Conservation (phyloP, 1,139 yeast genomes). For the Meyerozyma athensensis region DNA sequence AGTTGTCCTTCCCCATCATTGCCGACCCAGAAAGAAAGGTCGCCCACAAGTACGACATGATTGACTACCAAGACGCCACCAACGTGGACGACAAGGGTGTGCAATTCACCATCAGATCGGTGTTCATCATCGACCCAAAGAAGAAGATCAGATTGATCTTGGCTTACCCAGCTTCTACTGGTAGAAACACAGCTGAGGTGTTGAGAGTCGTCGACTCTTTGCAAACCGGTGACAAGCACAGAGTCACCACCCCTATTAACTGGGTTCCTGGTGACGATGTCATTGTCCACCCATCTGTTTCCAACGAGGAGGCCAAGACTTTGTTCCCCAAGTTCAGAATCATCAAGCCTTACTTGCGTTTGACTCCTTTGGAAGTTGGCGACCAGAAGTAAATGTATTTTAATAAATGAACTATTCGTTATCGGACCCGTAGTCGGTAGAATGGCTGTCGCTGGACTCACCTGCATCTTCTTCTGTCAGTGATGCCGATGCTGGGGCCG, state of each 20-base stretch:
- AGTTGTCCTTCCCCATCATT: conserved; percentile 69
- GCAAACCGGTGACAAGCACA: conserved; percentile 67
- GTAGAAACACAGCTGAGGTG: conserved; percentile 86
- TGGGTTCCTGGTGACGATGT: conserved; percentile 88
- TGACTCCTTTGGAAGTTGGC: conserved; percentile 36
- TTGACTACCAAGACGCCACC: conserved; percentile 62
- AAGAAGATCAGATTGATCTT: conserved; percentile 69
- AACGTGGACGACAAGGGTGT: conserved; percentile 56
- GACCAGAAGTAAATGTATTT: conserved; percentile 4
- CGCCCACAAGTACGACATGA: conserved; percentile 71
- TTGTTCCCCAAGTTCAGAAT: conserved; percentile 72
- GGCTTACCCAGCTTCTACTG: conserved; percentile 81
- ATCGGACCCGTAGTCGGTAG: conserved; percentile 3
- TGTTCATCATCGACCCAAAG: conserved; percentile 75
- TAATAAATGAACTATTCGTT: not conserved
- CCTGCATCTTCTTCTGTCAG: too few relatives aligned
- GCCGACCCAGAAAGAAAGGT: conserved; percentile 73
- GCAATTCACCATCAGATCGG: conserved; percentile 73
- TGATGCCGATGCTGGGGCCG: too few relatives aligned
- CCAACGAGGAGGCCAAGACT: conserved; percentile 67
- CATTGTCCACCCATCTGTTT: conserved; percentile 69
- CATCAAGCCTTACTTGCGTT: conserved; percentile 68
- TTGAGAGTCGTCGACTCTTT: conserved; percentile 77
- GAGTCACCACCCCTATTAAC: conserved; percentile 78
- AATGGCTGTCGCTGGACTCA: not conserved